Evolutionary conservation across 352 stramenopile species (phyloP).

Genomic region (Phytophthora ramorum): DNA sequence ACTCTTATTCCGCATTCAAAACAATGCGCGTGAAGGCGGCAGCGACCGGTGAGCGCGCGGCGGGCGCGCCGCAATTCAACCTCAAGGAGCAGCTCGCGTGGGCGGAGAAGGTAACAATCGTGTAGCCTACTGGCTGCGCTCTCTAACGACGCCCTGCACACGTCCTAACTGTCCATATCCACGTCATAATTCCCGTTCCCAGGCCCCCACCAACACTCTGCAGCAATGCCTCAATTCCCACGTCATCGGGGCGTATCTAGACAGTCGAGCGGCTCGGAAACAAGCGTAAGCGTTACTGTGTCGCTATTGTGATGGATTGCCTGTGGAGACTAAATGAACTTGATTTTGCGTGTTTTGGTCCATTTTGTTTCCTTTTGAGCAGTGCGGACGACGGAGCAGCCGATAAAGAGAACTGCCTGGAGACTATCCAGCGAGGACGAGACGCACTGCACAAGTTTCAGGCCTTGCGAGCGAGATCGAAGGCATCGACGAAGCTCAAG

Average conservation of each 20-base stretch:
- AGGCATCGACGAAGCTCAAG: conserved; percentile 41
- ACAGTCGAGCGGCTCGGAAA: conserved; percentile 58
- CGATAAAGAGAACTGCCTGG: conserved; percentile 54
- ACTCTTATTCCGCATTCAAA: conserved; percentile 38
- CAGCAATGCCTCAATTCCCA: conserved; percentile 85
- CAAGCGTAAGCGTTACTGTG: conserved; percentile 32
- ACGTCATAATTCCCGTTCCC: not conserved
- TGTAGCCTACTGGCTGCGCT: conserved; percentile 4
- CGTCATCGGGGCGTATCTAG: conserved; percentile 76
- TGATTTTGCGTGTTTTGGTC: conserved; percentile 6
- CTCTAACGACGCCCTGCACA: conserved; percentile 2
- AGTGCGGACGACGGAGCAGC: conserved; percentile 13
- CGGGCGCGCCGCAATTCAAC: conserved; percentile 47
- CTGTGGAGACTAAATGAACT: not conserved
- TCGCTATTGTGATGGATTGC: not conserved
- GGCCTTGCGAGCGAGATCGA: conserved; percentile 34
- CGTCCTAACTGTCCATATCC: conserved; percentile 8
- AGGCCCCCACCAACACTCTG: conserved; percentile 53
- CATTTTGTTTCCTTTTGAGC: conserved; percentile 4
- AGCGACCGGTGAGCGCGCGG: not conserved
- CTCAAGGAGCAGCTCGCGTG: conserved; percentile 71
- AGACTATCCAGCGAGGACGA: conserved; percentile 53
- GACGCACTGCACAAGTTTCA: conserved; percentile 51
- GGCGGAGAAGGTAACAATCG: conserved; percentile 51
- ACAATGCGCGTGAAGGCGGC: conserved; percentile 24